phyloP scores from a whole-genome alignment of 306 rosid species.

The Vigna hirtella region DNA sequence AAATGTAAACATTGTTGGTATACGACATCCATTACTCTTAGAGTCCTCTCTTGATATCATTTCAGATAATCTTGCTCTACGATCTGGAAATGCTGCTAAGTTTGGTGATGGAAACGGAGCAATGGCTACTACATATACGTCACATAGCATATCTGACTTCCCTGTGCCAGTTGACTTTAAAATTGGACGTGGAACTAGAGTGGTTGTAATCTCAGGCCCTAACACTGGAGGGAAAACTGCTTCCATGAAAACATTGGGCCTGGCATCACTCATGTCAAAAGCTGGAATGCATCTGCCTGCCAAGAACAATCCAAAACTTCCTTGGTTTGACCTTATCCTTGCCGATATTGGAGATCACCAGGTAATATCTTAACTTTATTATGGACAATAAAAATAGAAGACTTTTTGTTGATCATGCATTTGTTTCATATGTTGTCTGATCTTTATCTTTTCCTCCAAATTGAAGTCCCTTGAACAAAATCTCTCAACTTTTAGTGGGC shows the following conservation, averaged over 20 bases:
- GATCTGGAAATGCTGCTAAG: slow-evolving; percentile 50
- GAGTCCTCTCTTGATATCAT: slow-evolving; percentile 58
- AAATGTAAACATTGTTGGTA: slow-evolving; percentile 68
- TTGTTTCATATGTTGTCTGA: slow-evolving; percentile 60
- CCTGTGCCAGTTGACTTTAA: slow-evolving; percentile 93
- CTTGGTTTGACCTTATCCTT: slow-evolving; percentile 94
- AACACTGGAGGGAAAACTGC: slow-evolving; percentile 99
- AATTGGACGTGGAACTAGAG: slow-evolving; percentile 74
- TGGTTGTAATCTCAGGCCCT: slow-evolving; percentile 97
- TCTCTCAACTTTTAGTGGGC: slow-evolving; percentile 98
- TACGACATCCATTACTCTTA: slow-evolving; percentile 83
- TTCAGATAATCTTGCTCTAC: slow-evolving; percentile 43
- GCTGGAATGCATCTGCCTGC: slow-evolving; percentile 98
- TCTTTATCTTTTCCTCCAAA: slow-evolving; percentile 47
- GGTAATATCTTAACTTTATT: slow-evolving; percentile 63
- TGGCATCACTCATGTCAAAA: slow-evolving; percentile 92
- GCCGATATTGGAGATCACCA: slow-evolving; percentile 97
- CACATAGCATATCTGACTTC: slow-evolving; percentile 53
- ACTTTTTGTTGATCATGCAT: slow-evolving; percentile 39
- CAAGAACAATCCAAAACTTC: slow-evolving; percentile 76
- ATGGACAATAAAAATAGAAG: slow-evolving; percentile 40
- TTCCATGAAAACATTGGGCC: slow-evolving; percentile 89
- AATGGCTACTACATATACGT: slow-evolving; percentile 40
- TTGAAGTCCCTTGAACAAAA: slow-evolving; percentile 95
- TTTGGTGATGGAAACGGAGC: slow-evolving; percentile 44